Evolutionary conservation across 768 basidiomycete genomes (phyloP), one percentile per base, ranked within the genome.

Genomic region (Tylopilus plumbeoviolaceoides): DNA sequence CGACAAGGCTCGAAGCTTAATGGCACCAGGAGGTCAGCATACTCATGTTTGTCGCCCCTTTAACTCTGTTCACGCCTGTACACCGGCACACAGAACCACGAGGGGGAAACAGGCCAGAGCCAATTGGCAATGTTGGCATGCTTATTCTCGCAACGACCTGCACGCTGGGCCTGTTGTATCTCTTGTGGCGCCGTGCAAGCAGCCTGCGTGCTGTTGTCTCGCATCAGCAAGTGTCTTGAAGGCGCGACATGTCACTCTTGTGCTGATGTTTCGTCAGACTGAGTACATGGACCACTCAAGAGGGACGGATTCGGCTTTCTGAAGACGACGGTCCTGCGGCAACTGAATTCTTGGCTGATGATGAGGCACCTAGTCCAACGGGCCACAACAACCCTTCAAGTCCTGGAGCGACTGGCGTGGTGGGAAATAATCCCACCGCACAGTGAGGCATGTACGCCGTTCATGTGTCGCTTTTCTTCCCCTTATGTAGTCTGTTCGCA

Each of bases 321-420:
- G 76, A 80, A 61, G 87, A 89, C 57, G 84, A 87, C 48, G 83
- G 84, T 0, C 86, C 86, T 12, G 75, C 85, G n/a, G 78, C 84
- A n/a, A 72, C 73, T 15, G 82, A 83, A 49, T 87, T 87, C 55
- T 59, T 89, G 44, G 77, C 80, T 30, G 76, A 80, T 44, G 82
- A 83, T 43, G 83, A 76, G 17, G 66, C 60, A 21, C 54, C 79
- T 12, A 78, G 75, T 31, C 67, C 75, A 28, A 70, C 67, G 25
- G 58, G 62, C 23, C 65, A 62, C 53, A 56, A 58, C 35, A 64
- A 69, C 30, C 60, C 61, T 12, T 48, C 69, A 11, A 30, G 30
- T 10, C 59, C 39, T 49, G 39, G 21, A 30, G 61, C 51, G 10
- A 58, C 53, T 0, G 56, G 56, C 42, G 41, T 58, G 12, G 39